These are phyloP conservation scores for Recurvomyces mirabilis DNA, from an alignment of 495 filamentous ascomycete genomes.

Conservation along the genomic window DNA sequence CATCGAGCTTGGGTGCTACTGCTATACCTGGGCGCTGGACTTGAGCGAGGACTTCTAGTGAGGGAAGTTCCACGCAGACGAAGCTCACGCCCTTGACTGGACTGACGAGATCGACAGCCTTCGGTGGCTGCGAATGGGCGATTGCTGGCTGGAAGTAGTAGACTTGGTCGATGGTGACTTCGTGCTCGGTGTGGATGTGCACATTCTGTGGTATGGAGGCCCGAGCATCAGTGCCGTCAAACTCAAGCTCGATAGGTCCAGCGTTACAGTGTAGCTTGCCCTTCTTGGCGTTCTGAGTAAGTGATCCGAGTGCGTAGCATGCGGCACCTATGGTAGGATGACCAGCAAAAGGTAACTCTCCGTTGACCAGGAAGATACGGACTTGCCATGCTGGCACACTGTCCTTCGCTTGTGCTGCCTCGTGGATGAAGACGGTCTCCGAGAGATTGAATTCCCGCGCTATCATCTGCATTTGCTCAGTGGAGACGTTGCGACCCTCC, in stretches of 20 bases:
- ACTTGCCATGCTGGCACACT: slow-evolving; percentile 34
- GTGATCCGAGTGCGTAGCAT: slow-evolving; percentile 33
- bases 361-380: slow-evolving; percentile 56
- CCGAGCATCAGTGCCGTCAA: slow-evolving; percentile 34
- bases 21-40: slow-evolving; percentile 13
- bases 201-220: slow-evolving; percentile 56
- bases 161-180: slow-evolving; percentile 5
- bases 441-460: slow-evolving; percentile 75
- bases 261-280: slow-evolving; percentile 44
- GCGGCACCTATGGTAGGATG: slow-evolving; percentile 68
- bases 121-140: slow-evolving; percentile 15
- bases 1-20: slow-evolving; percentile 35
- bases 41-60: slow-evolving; percentile 34
- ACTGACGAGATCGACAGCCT: slow-evolving; percentile 34
- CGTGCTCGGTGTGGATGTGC: slow-evolving; percentile 44
- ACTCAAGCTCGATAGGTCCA: slow-evolving; percentile 43
- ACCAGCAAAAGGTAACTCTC: slow-evolving; percentile 63
- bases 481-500: slow-evolving; percentile 27
- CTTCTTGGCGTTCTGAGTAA: slow-evolving; percentile 3
- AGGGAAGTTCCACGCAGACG: slow-evolving; percentile 41
- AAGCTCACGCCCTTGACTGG: slow-evolving; percentile 64
- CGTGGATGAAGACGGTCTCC: slow-evolving; percentile 70
- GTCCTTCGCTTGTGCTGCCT: slow-evolving; percentile 10
- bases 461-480: slow-evolving; percentile 51
- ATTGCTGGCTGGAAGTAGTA: slow-evolving; percentile 24